Evolutionary conservation across 176 grass and related monocot species (phyloP), one percentile per base, ranked within the genome.

Genomic region (Zoysia japonica): DNA sequence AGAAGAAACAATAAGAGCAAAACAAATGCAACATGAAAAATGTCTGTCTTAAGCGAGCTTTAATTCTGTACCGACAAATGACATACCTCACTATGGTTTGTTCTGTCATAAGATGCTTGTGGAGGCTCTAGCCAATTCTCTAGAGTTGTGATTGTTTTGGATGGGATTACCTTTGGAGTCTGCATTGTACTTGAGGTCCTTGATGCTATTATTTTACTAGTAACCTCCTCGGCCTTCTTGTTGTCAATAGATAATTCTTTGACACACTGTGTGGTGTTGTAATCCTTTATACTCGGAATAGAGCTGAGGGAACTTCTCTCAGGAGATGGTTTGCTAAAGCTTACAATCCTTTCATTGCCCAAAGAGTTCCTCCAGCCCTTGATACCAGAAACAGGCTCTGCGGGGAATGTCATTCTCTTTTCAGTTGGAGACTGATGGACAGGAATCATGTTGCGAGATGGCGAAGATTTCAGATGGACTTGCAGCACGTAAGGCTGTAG

Each of bases 401-500:
- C 16, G 1, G 78, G 46, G 44, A 89, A 89, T 77, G 78, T 85
- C 63, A 93, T 91, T 44, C 76, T 82, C 75, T 89, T 75, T 5
- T 88, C 79, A 47, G 51, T 76, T 61, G 75, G 80, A 69, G 60
- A 81, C 20, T 82, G 78, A 75, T 65, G 59, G 7, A 76, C 13
- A 63, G 85, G 54, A 85, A 55, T 20, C 46, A 82, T 84, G 49
- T 72, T 81, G 13, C 78, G 78, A 35, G 74, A 61, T 43, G 86
- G 82, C 28, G 54, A 68, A 55, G 67, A 91, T 77, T 97, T 97
- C 77, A 91, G 78, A 87, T 97, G 91, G 12, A 97, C 84, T 90
- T 97, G 81, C 65, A 91, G 80, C 35, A 93, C 88, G 36, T 87
- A 91, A 3, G 93, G 88, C 62, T 93, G 86, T 47, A 97, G 85